Percentiles rank a stretch among this genome's conserved stretches.
phyloP scores from a whole-genome alignment of 2,329 filamentous ascomycete genomes.

The Colletotrichum sp. region DNA sequence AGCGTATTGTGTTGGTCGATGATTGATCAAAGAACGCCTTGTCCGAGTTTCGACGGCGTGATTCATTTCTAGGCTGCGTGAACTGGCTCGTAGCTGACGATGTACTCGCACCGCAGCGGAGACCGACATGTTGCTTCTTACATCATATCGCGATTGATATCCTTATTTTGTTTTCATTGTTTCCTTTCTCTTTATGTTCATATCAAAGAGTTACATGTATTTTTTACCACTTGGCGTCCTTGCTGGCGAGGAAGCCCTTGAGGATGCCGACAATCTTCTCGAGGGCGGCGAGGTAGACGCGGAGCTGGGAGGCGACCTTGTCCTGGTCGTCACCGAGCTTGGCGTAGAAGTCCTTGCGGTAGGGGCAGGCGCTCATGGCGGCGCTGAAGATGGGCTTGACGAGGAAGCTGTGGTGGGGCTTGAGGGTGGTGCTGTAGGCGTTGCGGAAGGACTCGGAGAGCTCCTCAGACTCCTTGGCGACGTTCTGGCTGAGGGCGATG shows the following conservation, averaged over 20 bases:
- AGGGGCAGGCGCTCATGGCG: conserved; percentile 92
- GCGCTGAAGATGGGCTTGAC: conserved; percentile 92
- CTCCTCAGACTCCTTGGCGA: conserved; percentile 72
- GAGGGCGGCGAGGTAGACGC: conserved; percentile 76
- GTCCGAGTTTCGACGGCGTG: background rate
- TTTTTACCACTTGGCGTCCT: conserved; percentile 63
- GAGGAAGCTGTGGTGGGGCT: conserved; percentile 90
- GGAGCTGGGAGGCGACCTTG: conserved; percentile 69
- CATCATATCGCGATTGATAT: conserved; percentile 12
- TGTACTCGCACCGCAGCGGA: conserved; percentile 5
- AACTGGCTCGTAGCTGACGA: conserved; percentile 4
- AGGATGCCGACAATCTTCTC: conserved; percentile 82
- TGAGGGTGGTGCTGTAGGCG: conserved; percentile 86
- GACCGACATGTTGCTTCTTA: conserved; percentile 4
- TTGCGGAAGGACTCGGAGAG: conserved; percentile 85
- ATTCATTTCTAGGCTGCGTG: conserved; percentile 21
- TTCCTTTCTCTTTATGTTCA: background rate
- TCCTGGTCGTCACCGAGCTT: conserved; percentile 76
- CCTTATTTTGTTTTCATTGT: background rate
- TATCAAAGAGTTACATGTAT: background rate
- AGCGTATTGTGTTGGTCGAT: background rate
- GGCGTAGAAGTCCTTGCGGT: conserved; percentile 89
- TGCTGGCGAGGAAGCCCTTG: conserved; percentile 60
- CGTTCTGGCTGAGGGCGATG: conserved; percentile 80
- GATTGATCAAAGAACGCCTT: background rate